Conservation (phyloP, 2,329 filamentous ascomycete genomes). For the Verticillium klebahnii region DNA sequence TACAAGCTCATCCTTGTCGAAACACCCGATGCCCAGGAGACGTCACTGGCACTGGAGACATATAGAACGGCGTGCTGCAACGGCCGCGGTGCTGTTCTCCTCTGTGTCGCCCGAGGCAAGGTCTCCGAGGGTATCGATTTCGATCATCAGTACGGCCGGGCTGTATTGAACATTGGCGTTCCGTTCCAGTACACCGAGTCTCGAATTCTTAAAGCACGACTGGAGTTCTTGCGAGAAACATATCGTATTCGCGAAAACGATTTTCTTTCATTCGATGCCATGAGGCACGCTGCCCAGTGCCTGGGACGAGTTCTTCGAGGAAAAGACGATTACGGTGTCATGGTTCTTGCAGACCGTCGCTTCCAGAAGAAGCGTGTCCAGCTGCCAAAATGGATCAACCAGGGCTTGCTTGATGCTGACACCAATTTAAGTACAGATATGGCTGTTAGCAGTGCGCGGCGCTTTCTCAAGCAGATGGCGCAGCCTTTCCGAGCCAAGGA, state of each 20-base stretch:
- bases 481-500: conserved; percentile 79
- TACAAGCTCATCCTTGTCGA: conserved; percentile 98
- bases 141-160: conserved; percentile 95
- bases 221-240: conserved; percentile 95
- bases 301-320: conserved; percentile 89
- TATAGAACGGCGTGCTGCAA: conserved; percentile 98
- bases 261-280: conserved; percentile 96
- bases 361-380: conserved; percentile 90
- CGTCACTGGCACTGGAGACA: conserved; percentile 88
- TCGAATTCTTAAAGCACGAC: conserved; percentile 87
- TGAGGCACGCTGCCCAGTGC: conserved; percentile 98
- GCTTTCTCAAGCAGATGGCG: conserved; percentile 86
- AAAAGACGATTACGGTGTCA: conserved; percentile 99
- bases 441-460: conserved; percentile 82
- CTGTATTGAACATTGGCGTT: conserved; percentile 92
- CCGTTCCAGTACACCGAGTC: conserved; percentile 99
- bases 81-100: conserved; percentile 83
- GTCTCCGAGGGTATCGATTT: conserved; percentile 99
- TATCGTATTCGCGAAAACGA: conserved; percentile 97
- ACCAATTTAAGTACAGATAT: conserved; percentile 93
- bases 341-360: conserved; percentile 91
- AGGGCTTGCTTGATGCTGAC: conserved; percentile 79
- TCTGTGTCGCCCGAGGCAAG: conserved; percentile 95
- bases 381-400: conserved; percentile 94
- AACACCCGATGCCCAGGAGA: conserved; percentile 96